Conservation (phyloP, 2,329 filamentous ascomycete genomes). For the Fusarium globosum region DNA sequence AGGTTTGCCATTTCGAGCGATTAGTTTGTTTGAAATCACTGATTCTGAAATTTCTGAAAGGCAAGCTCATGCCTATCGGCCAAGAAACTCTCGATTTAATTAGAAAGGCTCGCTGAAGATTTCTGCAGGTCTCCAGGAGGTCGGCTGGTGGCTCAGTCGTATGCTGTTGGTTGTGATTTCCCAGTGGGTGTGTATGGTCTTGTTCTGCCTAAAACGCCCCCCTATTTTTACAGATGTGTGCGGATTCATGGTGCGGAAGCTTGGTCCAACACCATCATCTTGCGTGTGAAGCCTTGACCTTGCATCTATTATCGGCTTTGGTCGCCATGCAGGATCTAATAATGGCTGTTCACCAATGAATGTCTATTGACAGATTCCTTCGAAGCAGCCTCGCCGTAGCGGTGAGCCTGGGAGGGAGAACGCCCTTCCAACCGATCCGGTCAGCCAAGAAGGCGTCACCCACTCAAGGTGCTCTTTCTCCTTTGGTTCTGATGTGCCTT, state of each 20-base stretch:
- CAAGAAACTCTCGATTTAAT: not conserved
- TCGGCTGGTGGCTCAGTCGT: not conserved
- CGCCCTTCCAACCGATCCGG: not conserved
- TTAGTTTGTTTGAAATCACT: not conserved
- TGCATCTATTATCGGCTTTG: not conserved
- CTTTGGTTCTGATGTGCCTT: not conserved
- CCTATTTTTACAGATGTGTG: conserved; percentile 15
- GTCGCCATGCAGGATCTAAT: not conserved
- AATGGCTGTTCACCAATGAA: not conserved
- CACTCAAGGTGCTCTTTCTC: not conserved
- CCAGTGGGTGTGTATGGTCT: not conserved
- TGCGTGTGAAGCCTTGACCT: not conserved
- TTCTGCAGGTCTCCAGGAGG: not conserved
- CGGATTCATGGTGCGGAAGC: not conserved
- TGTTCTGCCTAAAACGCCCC: conserved; percentile 8
- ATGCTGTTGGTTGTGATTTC: not conserved
- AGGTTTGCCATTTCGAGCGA: not conserved
- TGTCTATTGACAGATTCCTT: not conserved
- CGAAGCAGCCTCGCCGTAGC: not conserved
- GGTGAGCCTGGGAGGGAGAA: conserved; percentile 4
- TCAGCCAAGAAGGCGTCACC: not conserved
- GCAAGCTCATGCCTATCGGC: not conserved
- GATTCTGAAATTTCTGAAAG: not conserved
- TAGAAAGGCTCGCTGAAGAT: not conserved
- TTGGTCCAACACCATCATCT: not conserved